Base-by-base conservation (phyloP, 2,329 filamentous ascomycete species). In the Colletotrichum liaoningense region DNA sequence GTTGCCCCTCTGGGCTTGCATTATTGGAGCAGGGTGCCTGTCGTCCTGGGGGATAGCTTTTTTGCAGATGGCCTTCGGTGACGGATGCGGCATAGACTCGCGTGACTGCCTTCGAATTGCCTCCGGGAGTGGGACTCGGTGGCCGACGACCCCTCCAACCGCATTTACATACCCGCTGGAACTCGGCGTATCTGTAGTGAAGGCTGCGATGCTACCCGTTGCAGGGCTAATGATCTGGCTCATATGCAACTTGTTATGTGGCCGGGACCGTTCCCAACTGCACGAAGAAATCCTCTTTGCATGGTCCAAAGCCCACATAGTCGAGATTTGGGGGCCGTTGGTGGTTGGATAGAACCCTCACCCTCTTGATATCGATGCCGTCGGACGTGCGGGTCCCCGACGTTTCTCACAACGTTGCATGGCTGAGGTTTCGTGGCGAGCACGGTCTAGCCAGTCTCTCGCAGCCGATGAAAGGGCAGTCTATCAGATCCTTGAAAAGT, bases 51-150 rank as follows among this genome's bases (percentile, higher is more conserved):
- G 56, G 28, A 7, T 22, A 52, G n/a, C n/a, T 24, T 16, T 59
- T 19, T 14, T 28, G 28, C 30, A 19, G 66, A 49, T n/a, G 46
- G 24, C 33, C 42, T 56, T 70, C 66, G 67, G 60, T 70, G 60
- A 70, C 60, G 67, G 4, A 73, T 70, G 14, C 22, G 60, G 60
- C 46, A 57, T 65, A 57, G 70, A 46, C 35, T 73, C 67, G 70
- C 55, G 70, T 57, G 70, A 60, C 54, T 35, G 24, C 30, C 11
- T 63, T 22, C 33, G 30, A 63, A 60, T 28, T 69, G 54, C 66
- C 55, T 26, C 26, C 55, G 28, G 4, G 30, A 42, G 70, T 65
- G 60, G 70, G 56, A 69, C 67, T 19, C 24, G 59, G 33, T 57
- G 69, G 56, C 57, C 35, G 62, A n/a, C 19, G 22, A 24, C 55